Conservation (phyloP, 2,329 filamentous ascomycete species). For the Capronia americana region DNA sequence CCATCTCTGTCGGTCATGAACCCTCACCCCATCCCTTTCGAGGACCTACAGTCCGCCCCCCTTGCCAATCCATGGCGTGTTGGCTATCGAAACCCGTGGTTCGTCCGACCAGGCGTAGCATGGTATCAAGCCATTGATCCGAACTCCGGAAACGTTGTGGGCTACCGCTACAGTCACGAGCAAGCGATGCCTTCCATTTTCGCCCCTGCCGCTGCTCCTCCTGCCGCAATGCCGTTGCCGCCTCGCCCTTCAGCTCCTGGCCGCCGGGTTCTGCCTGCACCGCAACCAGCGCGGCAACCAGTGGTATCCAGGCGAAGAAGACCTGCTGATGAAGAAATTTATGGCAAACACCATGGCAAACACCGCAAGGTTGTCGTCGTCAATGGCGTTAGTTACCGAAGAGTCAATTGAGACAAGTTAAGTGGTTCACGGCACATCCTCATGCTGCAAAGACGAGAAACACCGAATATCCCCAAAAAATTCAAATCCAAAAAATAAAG, state of each 20-base stretch:
- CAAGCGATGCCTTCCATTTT: background rate
- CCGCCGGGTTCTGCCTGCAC: background rate
- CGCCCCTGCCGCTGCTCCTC: background rate
- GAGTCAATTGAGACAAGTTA: background rate
- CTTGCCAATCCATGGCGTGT: background rate
- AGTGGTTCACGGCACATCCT: background rate
- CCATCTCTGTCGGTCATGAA: background rate
- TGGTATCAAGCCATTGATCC: conserved; percentile 1
- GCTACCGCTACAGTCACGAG: background rate
- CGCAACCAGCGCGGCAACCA: background rate
- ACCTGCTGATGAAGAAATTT: background rate
- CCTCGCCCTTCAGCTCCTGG: background rate
- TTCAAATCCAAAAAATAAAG: background rate
- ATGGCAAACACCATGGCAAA: too few species aligned
- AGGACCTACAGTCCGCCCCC: background rate
- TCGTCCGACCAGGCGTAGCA: background rate
- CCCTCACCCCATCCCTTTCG: background rate
- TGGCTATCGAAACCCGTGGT: background rate
- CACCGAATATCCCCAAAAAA: background rate
- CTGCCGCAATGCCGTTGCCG: background rate
- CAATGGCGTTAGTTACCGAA: background rate
- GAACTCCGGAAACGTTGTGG: background rate
- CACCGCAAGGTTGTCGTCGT: background rate
- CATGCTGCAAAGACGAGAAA: background rate
- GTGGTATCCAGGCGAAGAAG: background rate